Evolutionary conservation across 2,329 filamentous ascomycete species (phyloP).

Genomic region (Fusarium napiforme): DNA sequence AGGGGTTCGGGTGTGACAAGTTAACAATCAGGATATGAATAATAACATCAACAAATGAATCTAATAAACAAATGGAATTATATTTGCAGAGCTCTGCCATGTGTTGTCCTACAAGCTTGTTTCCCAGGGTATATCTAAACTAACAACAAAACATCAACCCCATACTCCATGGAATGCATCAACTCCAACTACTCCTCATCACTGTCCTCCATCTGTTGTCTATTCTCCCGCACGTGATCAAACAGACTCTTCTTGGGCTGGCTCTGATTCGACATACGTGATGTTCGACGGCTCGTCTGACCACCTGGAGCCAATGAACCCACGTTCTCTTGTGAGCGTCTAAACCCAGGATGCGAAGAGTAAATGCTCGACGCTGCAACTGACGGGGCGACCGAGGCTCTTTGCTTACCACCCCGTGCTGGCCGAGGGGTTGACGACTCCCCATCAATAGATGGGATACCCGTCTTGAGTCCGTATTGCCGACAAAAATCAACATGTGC

Average conservation of each 20-base stretch:
- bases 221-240: not conserved
- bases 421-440: not conserved
- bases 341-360: slow-evolving; percentile 30
- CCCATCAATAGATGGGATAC: not conserved
- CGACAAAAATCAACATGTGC: slow-evolving; percentile 29
- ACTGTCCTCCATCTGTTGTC: not conserved
- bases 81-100: not conserved
- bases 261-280: not conserved
- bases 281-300: not conserved
- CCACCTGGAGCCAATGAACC: not conserved
- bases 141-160: not conserved
- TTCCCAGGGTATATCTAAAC: slow-evolving; percentile 22
- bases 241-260: not conserved
- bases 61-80: slow-evolving; percentile 7
- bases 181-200: slow-evolving; percentile 3
- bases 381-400: not conserved
- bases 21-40: too few species aligned
- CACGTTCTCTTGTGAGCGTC: slow-evolving; percentile 7
- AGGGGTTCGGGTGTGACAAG: not conserved
- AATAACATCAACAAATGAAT: not conserved
- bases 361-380: slow-evolving; percentile 35
- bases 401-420: not conserved
- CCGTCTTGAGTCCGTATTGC: not conserved
- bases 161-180: not conserved
- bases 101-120: not conserved